phyloP scores from a whole-genome alignment of 106 monocot species.

The Dendrobium catenatum region DNA sequence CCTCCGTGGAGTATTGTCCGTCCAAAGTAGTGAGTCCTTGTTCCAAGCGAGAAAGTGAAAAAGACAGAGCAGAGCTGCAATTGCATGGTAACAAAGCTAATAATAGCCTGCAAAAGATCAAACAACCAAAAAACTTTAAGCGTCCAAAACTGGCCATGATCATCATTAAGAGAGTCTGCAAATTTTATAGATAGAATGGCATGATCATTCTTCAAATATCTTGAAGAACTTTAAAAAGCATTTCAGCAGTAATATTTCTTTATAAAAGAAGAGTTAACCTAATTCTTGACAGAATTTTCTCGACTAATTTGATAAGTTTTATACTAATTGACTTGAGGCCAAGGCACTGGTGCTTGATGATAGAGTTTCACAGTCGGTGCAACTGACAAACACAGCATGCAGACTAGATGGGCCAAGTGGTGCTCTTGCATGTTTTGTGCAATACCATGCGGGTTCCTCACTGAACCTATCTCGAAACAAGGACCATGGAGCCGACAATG shows the following conservation, averaged over 20 bases:
- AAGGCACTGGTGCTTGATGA: background rate
- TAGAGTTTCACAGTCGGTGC: too few species aligned
- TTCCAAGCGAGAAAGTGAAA: constrained; percentile 79
- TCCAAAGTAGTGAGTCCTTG: constrained; percentile 83
- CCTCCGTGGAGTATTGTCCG: constrained; percentile 84
- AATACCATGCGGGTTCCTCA: background rate
- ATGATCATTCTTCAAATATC: background rate
- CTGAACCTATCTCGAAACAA: background rate
- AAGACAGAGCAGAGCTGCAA: constrained; percentile 66
- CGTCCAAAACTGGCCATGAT: background rate
- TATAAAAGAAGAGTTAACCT: background rate
- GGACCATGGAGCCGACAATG: background rate
- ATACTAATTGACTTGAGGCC: background rate
- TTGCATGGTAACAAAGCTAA: constrained; percentile 62
- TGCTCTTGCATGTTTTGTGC: background rate
- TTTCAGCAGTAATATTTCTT: background rate
- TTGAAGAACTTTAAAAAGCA: background rate
- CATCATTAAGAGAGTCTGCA: background rate
- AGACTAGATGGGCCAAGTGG: too few species aligned
- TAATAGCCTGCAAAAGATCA: constrained; percentile 51
- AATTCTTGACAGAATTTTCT: background rate
- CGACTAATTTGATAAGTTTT: background rate
- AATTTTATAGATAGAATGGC: background rate
- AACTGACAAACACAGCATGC: too few species aligned
- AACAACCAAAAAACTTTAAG: background rate